phyloP scores from a whole-genome alignment of 2,329 filamentous ascomycete species.

The Nannizzia gypsea region DNA sequence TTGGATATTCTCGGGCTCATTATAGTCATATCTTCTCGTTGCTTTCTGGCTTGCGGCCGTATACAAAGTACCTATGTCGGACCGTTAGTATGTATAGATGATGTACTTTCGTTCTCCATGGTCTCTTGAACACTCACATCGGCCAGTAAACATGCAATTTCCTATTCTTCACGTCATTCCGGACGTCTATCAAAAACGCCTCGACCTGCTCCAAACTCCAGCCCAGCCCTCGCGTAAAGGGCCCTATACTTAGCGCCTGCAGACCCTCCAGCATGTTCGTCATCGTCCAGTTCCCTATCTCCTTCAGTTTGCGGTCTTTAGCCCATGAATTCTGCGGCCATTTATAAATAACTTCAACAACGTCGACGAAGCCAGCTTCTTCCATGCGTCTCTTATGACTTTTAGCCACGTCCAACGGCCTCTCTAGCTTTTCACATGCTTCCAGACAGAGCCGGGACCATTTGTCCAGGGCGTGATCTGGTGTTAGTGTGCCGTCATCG shows the following conservation, averaged over 20 bases:
- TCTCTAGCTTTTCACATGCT: constrained; percentile 29
- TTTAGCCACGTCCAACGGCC: constrained; percentile 28
- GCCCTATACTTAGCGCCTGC: constrained; percentile 33
- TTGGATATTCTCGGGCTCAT: background rate
- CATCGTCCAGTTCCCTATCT: constrained; percentile 37
- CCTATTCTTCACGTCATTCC: constrained; percentile 9
- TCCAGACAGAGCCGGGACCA: constrained; percentile 17
- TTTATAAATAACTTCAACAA: constrained; percentile 23
- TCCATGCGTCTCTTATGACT: constrained; percentile 30
- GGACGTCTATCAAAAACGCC: constrained; percentile 3
- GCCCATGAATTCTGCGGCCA: constrained; percentile 38
- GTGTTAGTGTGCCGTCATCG: constrained; percentile 29
- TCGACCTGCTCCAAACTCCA: constrained; percentile 22
- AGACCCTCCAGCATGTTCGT: constrained; percentile 33
- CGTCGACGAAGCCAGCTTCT: constrained; percentile 34
- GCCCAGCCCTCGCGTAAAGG: constrained; percentile 31
- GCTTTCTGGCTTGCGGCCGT: background rate
- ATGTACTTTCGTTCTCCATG: too few relatives aligned
- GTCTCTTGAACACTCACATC: too few relatives aligned
- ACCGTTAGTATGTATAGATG: background rate
- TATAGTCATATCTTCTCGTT: background rate
- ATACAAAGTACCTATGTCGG: constrained; percentile 19
- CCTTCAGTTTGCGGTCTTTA: constrained; percentile 39
- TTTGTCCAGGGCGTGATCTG: constrained; percentile 21
- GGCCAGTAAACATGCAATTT: constrained; percentile 9